A percentile compares a stretch with the other conserved stretches of the same genome.
phyloP scores from a whole-genome alignment of 164 flowering plant species.

The Sextonia rubra region DNA sequence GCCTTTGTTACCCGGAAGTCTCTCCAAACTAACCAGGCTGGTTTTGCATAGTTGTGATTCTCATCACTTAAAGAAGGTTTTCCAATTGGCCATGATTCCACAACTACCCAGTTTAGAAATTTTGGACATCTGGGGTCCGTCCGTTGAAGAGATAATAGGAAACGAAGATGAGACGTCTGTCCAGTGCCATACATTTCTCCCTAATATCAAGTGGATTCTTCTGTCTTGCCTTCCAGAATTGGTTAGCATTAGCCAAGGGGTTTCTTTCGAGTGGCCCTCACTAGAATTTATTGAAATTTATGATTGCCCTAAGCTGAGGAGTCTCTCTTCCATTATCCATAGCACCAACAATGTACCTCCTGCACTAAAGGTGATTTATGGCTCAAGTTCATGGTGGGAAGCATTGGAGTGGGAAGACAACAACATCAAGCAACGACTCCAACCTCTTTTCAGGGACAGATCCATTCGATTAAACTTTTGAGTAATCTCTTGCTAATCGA shows the following conservation, averaged over 20 bases:
- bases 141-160: background rate
- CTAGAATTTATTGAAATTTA: background rate
- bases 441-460: background rate
- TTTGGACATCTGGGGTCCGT: background rate
- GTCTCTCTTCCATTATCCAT: background rate
- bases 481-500: too few relatives aligned
- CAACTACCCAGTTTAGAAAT: background rate
- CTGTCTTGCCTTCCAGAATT: background rate
- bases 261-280: background rate
- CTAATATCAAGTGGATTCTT: background rate
- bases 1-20: too few relatives aligned
- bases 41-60: fast-evolving
- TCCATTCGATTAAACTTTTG: too few relatives aligned
- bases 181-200: background rate
- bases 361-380: background rate
- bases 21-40: too few relatives aligned
- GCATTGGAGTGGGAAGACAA: background rate
- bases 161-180: background rate
- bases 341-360: background rate
- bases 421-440: background rate
- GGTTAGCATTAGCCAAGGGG: background rate
- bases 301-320: background rate
- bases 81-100: background rate
- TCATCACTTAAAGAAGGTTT: background rate
- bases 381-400: background rate